Evolutionary conservation across 805 yeast species (phyloP), one percentile per base, ranked within the genome.

Genomic region (Soucietia sequanensis): DNA sequence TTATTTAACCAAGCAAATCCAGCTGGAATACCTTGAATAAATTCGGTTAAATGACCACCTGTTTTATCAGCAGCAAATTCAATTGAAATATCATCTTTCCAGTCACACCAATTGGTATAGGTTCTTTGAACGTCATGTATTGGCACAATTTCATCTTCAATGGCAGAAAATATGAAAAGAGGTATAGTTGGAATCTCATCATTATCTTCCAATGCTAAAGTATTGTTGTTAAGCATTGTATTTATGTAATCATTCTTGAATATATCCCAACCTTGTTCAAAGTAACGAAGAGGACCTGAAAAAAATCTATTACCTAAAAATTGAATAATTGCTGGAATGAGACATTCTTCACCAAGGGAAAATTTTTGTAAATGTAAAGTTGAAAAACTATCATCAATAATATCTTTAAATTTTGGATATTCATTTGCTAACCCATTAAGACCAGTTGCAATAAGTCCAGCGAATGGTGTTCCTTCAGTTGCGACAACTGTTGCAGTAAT

Each of bases 61-160:
- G 39, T 36, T 11, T 29, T 33, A 9, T 21, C 22, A 11, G 33
- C 30, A 5, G 34, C 31, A 10, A 21, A 21, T 10, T 21, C 23
- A 21, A 21, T 21, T 8, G 9, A 8, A 10, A 21, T 10, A 21
- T 21, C 23, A 10, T 10, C 10, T 7, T 21, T 64, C 23, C 41
- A 33, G 19, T 43, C 44, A 38, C 68, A 60, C 54, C 56, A 62
- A 28, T 45, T 47, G 5, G 48, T 46, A 31, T 52, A 62, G 2
- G 46, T 40, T 27, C 46, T 34, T 13, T 52, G 41, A 3, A 54
- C 43, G 29, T 10, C 23, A n/a, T n/a, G n/a, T n/a, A n/a, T n/a
- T n/a, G 60, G 60, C 16, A 57, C 47, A 5, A 55, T 40, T 19
- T 43, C 46, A 33, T 57, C 61, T 5, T 40, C 33, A 6, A 23